A percentile compares a stretch with the other conserved stretches of the same genome.
phyloP scores from a whole-genome alignment of 371 early-diverging fungal species.

The Vittaforma corneae region DNA sequence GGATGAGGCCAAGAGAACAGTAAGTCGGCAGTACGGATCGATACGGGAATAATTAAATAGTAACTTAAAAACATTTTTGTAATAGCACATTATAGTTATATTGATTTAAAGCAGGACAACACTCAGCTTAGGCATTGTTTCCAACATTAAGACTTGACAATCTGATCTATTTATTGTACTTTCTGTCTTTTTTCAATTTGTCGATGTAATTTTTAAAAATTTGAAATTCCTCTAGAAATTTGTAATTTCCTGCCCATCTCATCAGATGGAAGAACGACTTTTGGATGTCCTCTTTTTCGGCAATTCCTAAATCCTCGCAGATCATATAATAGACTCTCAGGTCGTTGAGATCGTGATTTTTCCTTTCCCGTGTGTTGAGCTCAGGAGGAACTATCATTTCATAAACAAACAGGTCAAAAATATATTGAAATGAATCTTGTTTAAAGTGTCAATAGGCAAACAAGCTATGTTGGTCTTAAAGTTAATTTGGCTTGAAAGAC shows the following conservation, averaged over 20 bases:
- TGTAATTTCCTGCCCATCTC: slow-evolving; percentile 38
- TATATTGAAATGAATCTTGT: background rate
- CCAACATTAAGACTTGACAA: background rate
- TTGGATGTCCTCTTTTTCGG: slow-evolving; percentile 36
- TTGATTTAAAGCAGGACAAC: background rate
- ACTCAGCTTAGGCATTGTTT: background rate
- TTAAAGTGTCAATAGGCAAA: background rate
- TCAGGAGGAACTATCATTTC: slow-evolving; percentile 48
- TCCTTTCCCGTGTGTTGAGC: slow-evolving; percentile 43
- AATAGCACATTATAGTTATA: background rate
- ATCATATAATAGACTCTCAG: slow-evolving; percentile 39
- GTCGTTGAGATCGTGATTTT: slow-evolving; percentile 35
- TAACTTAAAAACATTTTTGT: background rate
- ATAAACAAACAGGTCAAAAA: background rate
- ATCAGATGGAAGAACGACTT: slow-evolving; percentile 39
- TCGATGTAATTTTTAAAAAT: slow-evolving; percentile 36
- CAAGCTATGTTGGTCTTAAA: background rate
- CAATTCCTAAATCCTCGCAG: slow-evolving; percentile 42
- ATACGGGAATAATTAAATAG: background rate
- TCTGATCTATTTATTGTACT: slow-evolving; percentile 6
- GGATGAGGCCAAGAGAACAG: slow-evolving; percentile 45
- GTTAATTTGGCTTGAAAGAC: background rate
- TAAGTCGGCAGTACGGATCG: slow-evolving; percentile 44
- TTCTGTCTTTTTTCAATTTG: slow-evolving; percentile 13
- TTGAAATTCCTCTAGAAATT: slow-evolving; percentile 37